Base-by-base conservation (phyloP, 306 rosid genomes). In the Astragalus glycyphyllos region DNA sequence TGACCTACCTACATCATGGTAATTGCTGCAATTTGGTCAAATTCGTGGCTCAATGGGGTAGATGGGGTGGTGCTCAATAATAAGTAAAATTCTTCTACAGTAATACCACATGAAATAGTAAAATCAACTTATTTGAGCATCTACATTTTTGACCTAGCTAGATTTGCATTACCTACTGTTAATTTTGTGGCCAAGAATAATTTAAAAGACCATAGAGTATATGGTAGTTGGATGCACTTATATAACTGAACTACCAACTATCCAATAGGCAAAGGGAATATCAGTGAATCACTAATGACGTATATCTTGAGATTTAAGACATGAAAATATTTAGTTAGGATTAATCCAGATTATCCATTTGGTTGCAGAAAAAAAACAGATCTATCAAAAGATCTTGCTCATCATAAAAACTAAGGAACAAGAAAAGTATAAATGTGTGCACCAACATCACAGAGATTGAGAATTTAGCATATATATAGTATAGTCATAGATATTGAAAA, bases 41-140 rank as follows among this genome's bases (percentile, higher is more conserved):
- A 79, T 85, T 68, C 92, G 96, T 87, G 98, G 97, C 96, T 93
- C 98, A 90, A 90, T 90, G 97, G 93, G 75, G 75, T 46, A 79
- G 81, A 80, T 66, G 65, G 89, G 88, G 65, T 75, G 88, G 90
- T 83, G 94, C 92, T 90, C 97, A 89, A 91, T 87, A 88, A 86
- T 87, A 88, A 86, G 71, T 72, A 40, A 54, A 75, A 74, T 75
- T 75, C 87, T 45, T 75, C 45, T 66, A 74, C 77, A 72, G 86
- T 45, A 73, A 31, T 62, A 80, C 77, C 79, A 11, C 35, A 76
- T 80, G 55, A 64, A 78, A 29, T 50, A 40, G 41, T 72, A 72
- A 34, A 10, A 6, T 32, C 37, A 79, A 32, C 57, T 44, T 71
- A 0, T n/a, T n/a, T n/a, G n/a, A n/a, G n/a, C n/a, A n/a, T n/a